Evolutionary conservation across 768 basidiomycete genomes (phyloP), one percentile per base, ranked within the genome.

Genomic region (Naematelia aurantialba): DNA sequence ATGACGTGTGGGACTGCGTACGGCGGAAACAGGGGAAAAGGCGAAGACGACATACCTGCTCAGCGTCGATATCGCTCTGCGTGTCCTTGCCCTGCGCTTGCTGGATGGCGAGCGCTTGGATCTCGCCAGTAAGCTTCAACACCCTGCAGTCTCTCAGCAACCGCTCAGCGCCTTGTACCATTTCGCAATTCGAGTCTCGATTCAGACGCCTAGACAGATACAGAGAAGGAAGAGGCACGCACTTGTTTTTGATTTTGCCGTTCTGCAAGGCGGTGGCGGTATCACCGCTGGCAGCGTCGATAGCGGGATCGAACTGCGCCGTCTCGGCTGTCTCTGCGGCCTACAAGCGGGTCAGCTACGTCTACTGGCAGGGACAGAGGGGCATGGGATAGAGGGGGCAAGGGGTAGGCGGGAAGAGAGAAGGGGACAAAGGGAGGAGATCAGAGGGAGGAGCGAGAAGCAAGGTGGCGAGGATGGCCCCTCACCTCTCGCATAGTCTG

Each of bases 171-270:
- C 34, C 34, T 8, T 39, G 34, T 8, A 8, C 34, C 8, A 39
- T 8, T 39, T 39, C 8, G 17, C 8, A 39, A 39, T 39, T 8
- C 34, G 34, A 17, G 17, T 17, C 34, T 39, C 34, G 34, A 8
- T 39, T 8, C 34, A n/a, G n/a, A n/a, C n/a, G n/a, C n/a, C n/a
- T n/a, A n/a, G n/a, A n/a, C n/a, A n/a, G n/a, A n/a, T n/a, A n/a
- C n/a, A n/a, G n/a, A n/a, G n/a, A 10, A 22, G 5, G 24, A 24
- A 27, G 21, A 45, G 31, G 14, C 5, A 58, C 61, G 31, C 22
- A 62, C 61, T 62, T 62, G 45, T 62, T 62, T 52, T 62, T 62
- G 45, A 62, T 62, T 29, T 62, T 62, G 13, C 61, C 61, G 21
- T 52, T 45, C 49, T 62, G 61, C 1, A 62, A 42, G 4, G 61